Percentiles rank a stretch among this genome's conserved stretches.
phyloP scores from a whole-genome alignment of 495 filamentous ascomycete species.

The Podospora appendiculata region DNA sequence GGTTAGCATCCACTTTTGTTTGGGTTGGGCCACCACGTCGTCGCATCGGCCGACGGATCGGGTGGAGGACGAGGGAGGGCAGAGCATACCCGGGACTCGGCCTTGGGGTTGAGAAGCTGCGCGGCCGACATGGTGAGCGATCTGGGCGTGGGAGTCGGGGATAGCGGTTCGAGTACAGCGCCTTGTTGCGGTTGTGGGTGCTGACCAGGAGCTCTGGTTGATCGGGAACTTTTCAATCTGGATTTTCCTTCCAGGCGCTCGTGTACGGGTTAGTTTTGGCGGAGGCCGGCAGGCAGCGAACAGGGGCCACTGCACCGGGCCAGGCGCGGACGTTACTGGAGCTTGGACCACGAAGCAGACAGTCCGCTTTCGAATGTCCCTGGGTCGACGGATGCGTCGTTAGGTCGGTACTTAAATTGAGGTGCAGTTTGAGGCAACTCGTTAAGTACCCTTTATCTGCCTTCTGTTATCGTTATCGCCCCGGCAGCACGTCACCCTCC shows the following conservation, averaged over 20 bases:
- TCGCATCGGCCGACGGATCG: too few relatives aligned
- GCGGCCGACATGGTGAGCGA: slow-evolving; percentile 68
- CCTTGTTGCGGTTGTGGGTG: slow-evolving; percentile 9
- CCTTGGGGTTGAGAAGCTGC: slow-evolving; percentile 95
- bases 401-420: too few relatives aligned
- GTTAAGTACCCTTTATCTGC: too few relatives aligned
- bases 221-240: slow-evolving; percentile 29
- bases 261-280: slow-evolving; percentile 2
- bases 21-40: slow-evolving; percentile 3
- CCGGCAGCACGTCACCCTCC: too few relatives aligned
- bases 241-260: slow-evolving; percentile 16
- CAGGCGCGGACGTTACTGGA: neutral
- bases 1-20: slow-evolving; percentile 17
- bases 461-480: too few relatives aligned
- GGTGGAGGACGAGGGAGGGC: neutral
- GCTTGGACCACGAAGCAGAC: slow-evolving; percentile 14
- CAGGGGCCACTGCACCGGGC: slow-evolving; percentile 6
- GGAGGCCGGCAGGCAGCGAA: slow-evolving; percentile 23
- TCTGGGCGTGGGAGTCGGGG: slow-evolving; percentile 4
- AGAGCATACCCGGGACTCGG: slow-evolving; percentile 80
- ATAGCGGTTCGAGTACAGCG: slow-evolving; percentile 2
- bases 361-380: neutral
- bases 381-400: too few relatives aligned
- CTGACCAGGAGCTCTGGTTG: slow-evolving; percentile 14
- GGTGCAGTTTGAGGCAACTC: too few relatives aligned